Base-by-base conservation (phyloP, 441 rosid species). In the Brassica hybrid region DNA sequence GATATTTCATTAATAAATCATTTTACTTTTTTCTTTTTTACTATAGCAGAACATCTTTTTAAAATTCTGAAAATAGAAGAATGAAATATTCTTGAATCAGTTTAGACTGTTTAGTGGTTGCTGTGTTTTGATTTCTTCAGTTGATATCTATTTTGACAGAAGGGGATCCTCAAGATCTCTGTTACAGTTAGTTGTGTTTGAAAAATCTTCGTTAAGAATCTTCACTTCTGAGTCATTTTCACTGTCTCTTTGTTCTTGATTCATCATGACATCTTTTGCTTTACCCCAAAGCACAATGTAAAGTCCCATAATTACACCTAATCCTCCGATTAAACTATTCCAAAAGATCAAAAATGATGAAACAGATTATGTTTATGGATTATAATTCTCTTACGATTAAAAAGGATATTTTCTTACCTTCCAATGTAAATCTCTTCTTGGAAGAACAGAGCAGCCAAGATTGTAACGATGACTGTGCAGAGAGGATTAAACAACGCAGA, bases 221-320 rank as follows among this genome's bases (percentile, higher is more conserved):
- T 80, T 69, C 65, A 56, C 83, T 27, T 67, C 72, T 8, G 75
- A 25, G 25, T 41, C 64, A 10, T 78, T 65, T 56, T 72, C 73
- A 23, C 11, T 74, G 9, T 52, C 75, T 48, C 30, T 76, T 7
- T 76, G 54, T 62, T 75, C 63, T 76, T 81, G 71, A 79, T 52
- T 73, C 50, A 73, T 73, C 57, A 7, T 71, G 2, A 56, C 21
- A 54, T 89, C 96, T 56, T 82, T 63, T 21, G 93, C 88, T 78
- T 90, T 91, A 21, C 96, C 93, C 96, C 98, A 91, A 11, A 94
- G 85, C 76, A 94, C 92, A 7, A 74, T 43, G 69, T 91, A 93
- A 30, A 91, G 78, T 8, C 98, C 97, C 74, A 80, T 58, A 7
- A 91, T 83, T 62, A 91, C 92, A 27, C 80, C 90, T 62, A 82